A percentile compares a stretch with the other conserved stretches of the same genome.
phyloP scores from a whole-genome alignment of 805 yeast species.

The Starmerella kuoi region DNA sequence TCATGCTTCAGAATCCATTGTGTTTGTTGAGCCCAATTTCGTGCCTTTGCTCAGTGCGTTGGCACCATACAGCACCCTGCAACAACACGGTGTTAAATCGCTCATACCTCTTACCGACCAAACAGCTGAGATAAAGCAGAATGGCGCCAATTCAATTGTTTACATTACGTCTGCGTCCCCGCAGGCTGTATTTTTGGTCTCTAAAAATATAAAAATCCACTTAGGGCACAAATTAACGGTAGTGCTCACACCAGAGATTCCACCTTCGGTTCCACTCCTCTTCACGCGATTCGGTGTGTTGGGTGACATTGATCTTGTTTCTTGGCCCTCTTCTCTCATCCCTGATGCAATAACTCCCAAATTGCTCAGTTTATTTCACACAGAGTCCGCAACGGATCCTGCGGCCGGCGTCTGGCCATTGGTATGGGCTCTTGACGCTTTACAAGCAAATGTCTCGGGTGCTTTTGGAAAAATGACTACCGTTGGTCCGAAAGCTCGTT shows the following conservation, averaged over 20 bases:
- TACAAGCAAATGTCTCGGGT: constrained; percentile 31
- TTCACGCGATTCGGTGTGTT: constrained; percentile 31
- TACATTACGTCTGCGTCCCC: constrained; percentile 24
- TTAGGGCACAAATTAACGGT: background rate
- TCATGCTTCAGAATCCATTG: constrained; percentile 12
- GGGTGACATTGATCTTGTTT: constrained; percentile 32
- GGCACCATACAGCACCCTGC: constrained; percentile 44
- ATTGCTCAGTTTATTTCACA: constrained; percentile 6
- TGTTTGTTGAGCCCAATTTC: constrained; percentile 37
- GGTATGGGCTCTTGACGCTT: constrained; percentile 38
- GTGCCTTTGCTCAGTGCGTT: constrained; percentile 42
- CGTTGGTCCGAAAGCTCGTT: constrained; percentile 46
- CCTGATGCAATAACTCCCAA: constrained; percentile 9
- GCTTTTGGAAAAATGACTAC: constrained; percentile 43
- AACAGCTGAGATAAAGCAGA: background rate
- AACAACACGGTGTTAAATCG: constrained; percentile 39
- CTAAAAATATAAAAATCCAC: constrained; percentile 3
- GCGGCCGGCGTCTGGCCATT: constrained; percentile 24
- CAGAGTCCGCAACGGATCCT: constrained; percentile 3
- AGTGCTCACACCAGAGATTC: constrained; percentile 13
- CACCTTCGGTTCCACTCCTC: constrained; percentile 19
- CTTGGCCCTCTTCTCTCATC: constrained; percentile 31
- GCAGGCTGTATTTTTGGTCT: constrained; percentile 11
- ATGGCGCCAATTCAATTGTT: constrained; percentile 15
- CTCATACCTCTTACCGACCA: constrained; percentile 36